Evolutionary conservation across 2,329 filamentous ascomycete species (phyloP), one percentile per base, ranked within the genome.

Genomic region (Phaeomoniella chlamydospora): DNA sequence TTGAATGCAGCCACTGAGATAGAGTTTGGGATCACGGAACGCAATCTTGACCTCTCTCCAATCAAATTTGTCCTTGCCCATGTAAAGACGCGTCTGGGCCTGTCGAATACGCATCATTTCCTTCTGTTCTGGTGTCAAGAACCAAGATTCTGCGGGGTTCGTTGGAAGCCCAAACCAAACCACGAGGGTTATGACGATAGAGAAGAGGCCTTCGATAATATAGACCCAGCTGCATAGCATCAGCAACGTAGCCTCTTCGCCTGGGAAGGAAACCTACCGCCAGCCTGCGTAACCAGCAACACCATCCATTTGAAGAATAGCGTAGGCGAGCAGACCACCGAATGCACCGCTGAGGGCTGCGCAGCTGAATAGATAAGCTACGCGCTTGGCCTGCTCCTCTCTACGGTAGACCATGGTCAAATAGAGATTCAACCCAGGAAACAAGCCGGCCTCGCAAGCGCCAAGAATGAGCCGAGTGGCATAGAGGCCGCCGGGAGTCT

Each of bases 1-100:
- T 33, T 70, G 65, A 13, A 65, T 65, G 15, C 51, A 41, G 4
- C 59, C 62, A 38, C 60, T 68, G 32, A 72, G 50, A 37, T 64
- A 67, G 2, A 71, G 46, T 43, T 73, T 74, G 1, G 62, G 61
- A 39, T 74, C 70, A 10, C 48, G 51, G 5, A 68, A 40, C 0
- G 60, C 65, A 15, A 61, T 62, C 30, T 50, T 50, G 34, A 73
- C 56, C 44, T 73, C 67, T 4, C 54, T 50, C 66, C 63, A 69
- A 38, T 55, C 59, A 39, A 72, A 71, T 12, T 65, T 50, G 3
- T 65, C 63, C 26, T 52, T 58, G 22, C 68, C 65, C 56, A 65
- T 65, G 40, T 72, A 72, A 35, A 59, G 55, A 2, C 53, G 54
- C 3, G 58, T 49, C 39, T 65, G 64, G 14, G 56, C 54, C 29